Base-by-base conservation (phyloP, 2,329 filamentous ascomycete species). In the Alternaria incomplexa region DNA sequence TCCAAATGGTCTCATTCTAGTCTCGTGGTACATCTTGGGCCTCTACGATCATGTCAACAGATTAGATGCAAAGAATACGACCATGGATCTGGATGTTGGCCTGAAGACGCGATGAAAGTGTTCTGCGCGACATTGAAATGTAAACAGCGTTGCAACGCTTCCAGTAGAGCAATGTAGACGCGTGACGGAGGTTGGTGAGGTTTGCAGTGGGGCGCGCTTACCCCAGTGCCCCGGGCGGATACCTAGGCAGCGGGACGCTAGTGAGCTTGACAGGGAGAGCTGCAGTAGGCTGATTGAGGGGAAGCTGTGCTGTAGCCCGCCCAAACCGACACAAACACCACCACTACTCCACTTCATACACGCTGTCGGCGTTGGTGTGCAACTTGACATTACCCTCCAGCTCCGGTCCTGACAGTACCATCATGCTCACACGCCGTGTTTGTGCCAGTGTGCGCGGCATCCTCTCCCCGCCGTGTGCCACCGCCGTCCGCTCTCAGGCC, bases 401-500 rank as follows among this genome's bases (percentile, higher is more conserved):
- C 23, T 56, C 36, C n/a, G 25, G 13, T 30, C 23, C 47, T 26
- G 25, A 51, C 56, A 32, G 48, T 59, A 52, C 62, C 66, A 72
- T 61, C 43, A 80, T 80, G 77, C 62, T 80, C 58, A 55, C 74
- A 51, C 77, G 73, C 47, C 76, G 73, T 65, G 67, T 69, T 23
- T 71, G 69, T 69, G 65, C 72, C 61, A 69, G 69, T 59, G 70
- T 72, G 63, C 72, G 75, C 61, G 63, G 62, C 63, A 64, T 68
- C 23, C 51, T 74, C 23, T 50, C 74, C 47, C 66, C 66, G 13
- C 63, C 68, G 43, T 61, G 56, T 47, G 55, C 67, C 20, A 46
- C 66, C 20, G 43, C 60, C 48, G 56, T 66, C 58, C 62, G 58
- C 53, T 66, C 73, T 48, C 77, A 77, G 43, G 67, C 69, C 52